Base-by-base conservation (phyloP, 202 grass and related monocot species). In the Zizania palustris region DNA sequence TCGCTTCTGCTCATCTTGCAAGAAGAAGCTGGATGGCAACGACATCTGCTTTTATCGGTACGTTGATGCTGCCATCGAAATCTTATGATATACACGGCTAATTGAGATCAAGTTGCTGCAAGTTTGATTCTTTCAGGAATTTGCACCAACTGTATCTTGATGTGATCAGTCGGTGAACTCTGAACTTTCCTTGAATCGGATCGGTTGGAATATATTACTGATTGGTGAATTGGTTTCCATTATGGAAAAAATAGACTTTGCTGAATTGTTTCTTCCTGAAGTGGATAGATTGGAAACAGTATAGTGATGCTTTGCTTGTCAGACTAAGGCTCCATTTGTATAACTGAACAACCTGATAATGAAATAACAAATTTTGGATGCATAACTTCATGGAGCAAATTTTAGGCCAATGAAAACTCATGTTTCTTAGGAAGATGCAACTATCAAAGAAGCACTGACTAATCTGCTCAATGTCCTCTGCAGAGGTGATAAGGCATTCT, bases 401-500 rank as follows among this genome's bases (percentile, higher is more conserved):
- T 41, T 22, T 69, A 19, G 46, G 18, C 50, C 8, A 1, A 2
- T 54, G n/a, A 22, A 53, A 38, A n/a, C 0, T 67, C 15, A 59
- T 56, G 28, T 40, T 16, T 9, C 7, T 15, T 49, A 19, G 60
- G 33, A 73, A 65, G 20, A 67, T 35, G n/a, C 33, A 40, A 42
- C 4, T 43, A 73, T 33, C 28, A 33, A 18, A 50, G 15, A 51
- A 34, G 10, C 37, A 44, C 63, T 80, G 76, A 85, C 37, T 56
- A 63, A 4, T 76, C 45, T 76, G 18, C 71, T 81, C 57, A 74
- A 88, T 88, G 14, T 41, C 39, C 35, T 73, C 46, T 76, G 67
- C 88, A 98, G 96, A 71, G 74, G 80, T 45, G 91, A 83, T 51
- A 85, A 81, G 58, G 83, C 78, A 88, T 89, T 95, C 76, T 92